Evolutionary conservation across 495 filamentous ascomycete genomes (phyloP).

Genomic region (Xylaria castorea): DNA sequence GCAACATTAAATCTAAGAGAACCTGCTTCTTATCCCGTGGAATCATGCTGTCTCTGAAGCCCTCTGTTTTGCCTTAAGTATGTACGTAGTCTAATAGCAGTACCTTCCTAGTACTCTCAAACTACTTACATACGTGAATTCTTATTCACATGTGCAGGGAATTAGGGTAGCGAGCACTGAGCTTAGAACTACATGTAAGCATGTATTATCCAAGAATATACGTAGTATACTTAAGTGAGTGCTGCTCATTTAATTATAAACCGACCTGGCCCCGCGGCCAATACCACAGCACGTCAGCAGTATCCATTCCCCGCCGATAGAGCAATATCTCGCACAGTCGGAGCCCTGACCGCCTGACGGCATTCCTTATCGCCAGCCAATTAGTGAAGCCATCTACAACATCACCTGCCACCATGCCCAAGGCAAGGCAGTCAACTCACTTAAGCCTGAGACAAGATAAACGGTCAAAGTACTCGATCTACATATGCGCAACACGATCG

Average conservation of each 20-base stretch:
- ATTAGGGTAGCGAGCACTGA: too few species aligned
- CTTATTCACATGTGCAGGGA: too few species aligned
- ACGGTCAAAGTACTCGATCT: background rate
- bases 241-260: background rate
- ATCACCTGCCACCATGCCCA: background rate
- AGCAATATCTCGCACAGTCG: background rate
- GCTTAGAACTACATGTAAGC: too few species aligned
- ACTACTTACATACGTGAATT: too few species aligned
- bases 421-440: background rate
- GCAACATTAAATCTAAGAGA: too few species aligned
- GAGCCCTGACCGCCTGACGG: background rate
- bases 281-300: background rate
- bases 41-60: too few species aligned
- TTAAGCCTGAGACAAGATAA: background rate
- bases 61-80: too few species aligned
- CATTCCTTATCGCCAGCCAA: slow-evolving; percentile 2
- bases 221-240: too few species aligned
- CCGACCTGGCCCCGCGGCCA: background rate
- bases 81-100: too few species aligned
- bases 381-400: background rate
- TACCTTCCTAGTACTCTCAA: too few species aligned
- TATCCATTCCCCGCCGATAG: background rate
- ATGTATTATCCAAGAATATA: too few species aligned
- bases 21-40: too few species aligned
- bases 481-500: background rate